Base-by-base conservation (phyloP, 768 basidiomycete genomes). In the Lentinula edodes region DNA sequence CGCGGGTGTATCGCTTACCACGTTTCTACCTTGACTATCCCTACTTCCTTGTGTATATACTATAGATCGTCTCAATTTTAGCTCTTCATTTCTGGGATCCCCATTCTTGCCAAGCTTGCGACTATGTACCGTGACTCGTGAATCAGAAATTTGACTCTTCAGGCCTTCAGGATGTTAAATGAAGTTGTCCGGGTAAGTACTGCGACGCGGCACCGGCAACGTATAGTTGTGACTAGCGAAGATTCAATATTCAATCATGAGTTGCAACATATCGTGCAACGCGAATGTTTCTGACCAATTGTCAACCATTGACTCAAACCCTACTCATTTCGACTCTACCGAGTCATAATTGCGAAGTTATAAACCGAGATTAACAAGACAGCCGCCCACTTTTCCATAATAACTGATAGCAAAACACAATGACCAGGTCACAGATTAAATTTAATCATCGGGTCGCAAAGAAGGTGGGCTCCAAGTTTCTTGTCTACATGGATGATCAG, bases 381-480 rank as follows among this genome's bases (percentile, higher is more conserved):
- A 10, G 15, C 52, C 12, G 32, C 52, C 34, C 38, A 20, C 38
- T 5, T 13, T 9, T 20, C 5, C 28, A 5, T 16, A 1, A 15
- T 12, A 16, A 1, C 28, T 23, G 34, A 32, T 43, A 43, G n/a
- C 2, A 42, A 13, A 12, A 43, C 13, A 59, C 28, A n/a, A 59
- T 59, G 58, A 50, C 58, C 28, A 59, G 58, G 15, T 59, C 58
- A 6, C 43, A 46, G 23, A 38, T 23, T 13, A 34, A 51, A 59
- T 48, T 38, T 10, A 36, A 34, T 28, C 58, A 45, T 28, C 28
- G 46, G 13, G 46, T 34, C 38, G 16, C 41, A 18, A 59, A 59
- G 46, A 59, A 59, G 46, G 58, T 59, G 6, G 18, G 35, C 38
- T 5, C 18, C 39, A 32, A 35, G 12, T 9, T 43, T n/a, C 23